Evolutionary conservation across 108 stramenopile genomes (phyloP).

Genomic region (Seminavis robusta): DNA sequence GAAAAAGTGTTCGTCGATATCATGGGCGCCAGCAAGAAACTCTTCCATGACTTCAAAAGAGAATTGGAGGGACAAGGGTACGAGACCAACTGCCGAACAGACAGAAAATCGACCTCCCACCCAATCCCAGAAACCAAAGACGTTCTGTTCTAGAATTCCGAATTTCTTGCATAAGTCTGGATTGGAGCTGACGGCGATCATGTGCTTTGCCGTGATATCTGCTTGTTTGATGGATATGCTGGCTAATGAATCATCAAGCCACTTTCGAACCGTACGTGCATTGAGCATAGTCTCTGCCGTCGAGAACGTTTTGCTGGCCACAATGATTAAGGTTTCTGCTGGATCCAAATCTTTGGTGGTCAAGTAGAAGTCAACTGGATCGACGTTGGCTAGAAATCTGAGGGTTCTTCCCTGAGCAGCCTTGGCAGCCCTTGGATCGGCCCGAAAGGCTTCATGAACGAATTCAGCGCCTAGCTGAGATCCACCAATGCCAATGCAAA

Average conservation of each 20-base stretch:
- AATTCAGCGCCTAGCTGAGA: conserved; percentile 92
- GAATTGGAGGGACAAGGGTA: conserved; percentile 92
- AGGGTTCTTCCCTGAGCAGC: conserved; percentile 67
- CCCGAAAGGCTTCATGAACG: conserved; percentile 88
- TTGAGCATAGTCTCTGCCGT: conserved; percentile 94
- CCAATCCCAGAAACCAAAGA: conserved; percentile 98
- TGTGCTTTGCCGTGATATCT: conserved; percentile 74
- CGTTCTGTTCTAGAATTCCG: conserved; percentile 76
- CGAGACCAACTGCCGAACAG: conserved; percentile 76
- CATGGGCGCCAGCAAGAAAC: conserved; percentile 93
- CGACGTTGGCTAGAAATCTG: conserved; percentile 94
- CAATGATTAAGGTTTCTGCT: conserved; percentile 76
- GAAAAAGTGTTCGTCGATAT: conserved; percentile 98
- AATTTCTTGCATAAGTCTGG: conserved; percentile 30
- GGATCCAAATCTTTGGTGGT: conserved; percentile 70
- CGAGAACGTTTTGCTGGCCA: conserved; percentile 93
- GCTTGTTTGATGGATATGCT: conserved; percentile 24
- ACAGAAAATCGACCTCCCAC: conserved; percentile 93
- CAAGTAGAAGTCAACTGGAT: conserved; percentile 94
- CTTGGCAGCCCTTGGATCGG: conserved; percentile 44
- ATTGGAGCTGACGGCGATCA: conserved; percentile 72
- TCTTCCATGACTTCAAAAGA: conserved; percentile 67
- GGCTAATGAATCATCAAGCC: conserved; percentile 65
- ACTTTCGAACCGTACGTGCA: conserved; percentile 80
- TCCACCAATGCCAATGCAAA: conserved; percentile 92